phyloP scores from a whole-genome alignment of 371 early-diverging fungal species.

The Apophysomyces trapeziformis region DNA sequence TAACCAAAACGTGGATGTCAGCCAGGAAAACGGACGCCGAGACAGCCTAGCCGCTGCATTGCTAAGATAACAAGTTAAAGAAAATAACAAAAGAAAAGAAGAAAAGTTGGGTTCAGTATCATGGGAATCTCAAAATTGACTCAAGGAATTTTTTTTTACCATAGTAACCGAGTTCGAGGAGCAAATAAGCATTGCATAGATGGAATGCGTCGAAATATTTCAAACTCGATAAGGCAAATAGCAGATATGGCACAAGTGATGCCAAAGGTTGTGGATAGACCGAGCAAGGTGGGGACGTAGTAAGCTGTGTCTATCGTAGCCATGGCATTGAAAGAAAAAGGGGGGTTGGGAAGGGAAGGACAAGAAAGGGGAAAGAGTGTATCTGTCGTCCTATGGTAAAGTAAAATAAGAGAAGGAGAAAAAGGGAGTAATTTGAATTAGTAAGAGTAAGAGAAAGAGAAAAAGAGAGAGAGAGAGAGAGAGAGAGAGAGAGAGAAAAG shows the following conservation, averaged over 20 bases:
- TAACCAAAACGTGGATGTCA: slow-evolving; percentile 34
- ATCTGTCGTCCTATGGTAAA: slow-evolving; percentile 4
- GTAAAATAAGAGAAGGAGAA: background rate
- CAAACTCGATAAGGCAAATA: slow-evolving; percentile 54
- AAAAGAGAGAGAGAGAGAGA: background rate
- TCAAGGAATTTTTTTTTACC: slow-evolving; percentile 28
- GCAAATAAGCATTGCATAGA: slow-evolving; percentile 59
- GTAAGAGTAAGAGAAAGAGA: slow-evolving; percentile 1
- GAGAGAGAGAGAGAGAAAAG: slow-evolving; percentile 10
- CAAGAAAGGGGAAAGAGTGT: slow-evolving; percentile 1
- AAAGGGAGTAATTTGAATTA: slow-evolving; percentile 5
- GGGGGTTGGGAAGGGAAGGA: background rate
- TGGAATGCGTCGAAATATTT: slow-evolving; percentile 46
- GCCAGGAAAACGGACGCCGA: slow-evolving; percentile 56
- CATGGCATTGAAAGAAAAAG: slow-evolving; percentile 23
- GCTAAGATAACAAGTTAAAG: slow-evolving; percentile 25
- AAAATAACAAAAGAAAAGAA: slow-evolving; percentile 6
- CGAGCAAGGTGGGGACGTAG: slow-evolving; percentile 47
- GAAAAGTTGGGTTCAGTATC: slow-evolving; percentile 7
- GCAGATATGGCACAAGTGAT: slow-evolving; percentile 54
- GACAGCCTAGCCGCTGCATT: slow-evolving; percentile 44
- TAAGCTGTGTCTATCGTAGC: slow-evolving; percentile 51
- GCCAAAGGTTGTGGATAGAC: slow-evolving; percentile 50
- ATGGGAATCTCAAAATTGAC: background rate
- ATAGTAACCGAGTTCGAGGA: slow-evolving; percentile 54